Conservation (phyloP, 2,329 filamentous ascomycete genomes). For the Bipolaris cookei region DNA sequence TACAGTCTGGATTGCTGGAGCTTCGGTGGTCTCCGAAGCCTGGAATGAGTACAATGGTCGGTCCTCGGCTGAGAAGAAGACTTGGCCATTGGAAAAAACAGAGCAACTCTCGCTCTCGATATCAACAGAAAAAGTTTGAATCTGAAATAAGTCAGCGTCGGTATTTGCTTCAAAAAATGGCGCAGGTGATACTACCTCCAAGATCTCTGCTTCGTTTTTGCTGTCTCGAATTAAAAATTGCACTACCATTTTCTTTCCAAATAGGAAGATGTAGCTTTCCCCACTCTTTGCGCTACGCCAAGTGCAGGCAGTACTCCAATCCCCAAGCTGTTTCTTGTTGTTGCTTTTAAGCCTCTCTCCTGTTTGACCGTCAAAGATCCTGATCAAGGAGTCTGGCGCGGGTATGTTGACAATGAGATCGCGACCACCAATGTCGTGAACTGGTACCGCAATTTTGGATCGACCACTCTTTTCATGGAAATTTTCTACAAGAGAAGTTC, state of each 20-base stretch:
- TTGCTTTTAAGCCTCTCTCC: conserved; percentile 24
- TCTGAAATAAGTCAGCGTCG: conserved; percentile 19
- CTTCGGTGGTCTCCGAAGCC: conserved; percentile 28
- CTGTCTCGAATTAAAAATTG: conserved; percentile 31
- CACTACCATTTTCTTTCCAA: conserved; percentile 41
- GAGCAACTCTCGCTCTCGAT: conserved; percentile 39
- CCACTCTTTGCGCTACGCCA: conserved; percentile 38
- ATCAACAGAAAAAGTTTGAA: conserved; percentile 38
- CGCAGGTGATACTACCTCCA: conserved; percentile 22
- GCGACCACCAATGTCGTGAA: conserved; percentile 31
- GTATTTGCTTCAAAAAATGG: rapidly evolving
- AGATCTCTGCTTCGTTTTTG: conserved; percentile 25
- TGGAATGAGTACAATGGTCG: conserved; percentile 39
- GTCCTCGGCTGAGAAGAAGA: conserved; percentile 40
- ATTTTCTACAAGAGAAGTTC: conserved; percentile 17
- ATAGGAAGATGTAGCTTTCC: conserved; percentile 37
- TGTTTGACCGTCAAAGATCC: conserved; percentile 32
- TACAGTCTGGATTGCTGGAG: conserved; percentile 27
- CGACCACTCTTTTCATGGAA: conserved; percentile 34
- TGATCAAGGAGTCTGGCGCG: conserved; percentile 37
- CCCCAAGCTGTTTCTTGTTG: conserved; percentile 35
- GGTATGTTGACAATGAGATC: conserved; percentile 39
- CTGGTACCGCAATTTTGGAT: conserved; percentile 35
- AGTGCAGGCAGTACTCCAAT: conserved; percentile 40
- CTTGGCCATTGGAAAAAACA: conserved; percentile 24